Evolutionary conservation across 1,284 basidiomycete species (phyloP), one percentile per base, ranked within the genome.

Genomic region (Agroathelia rolfsii): DNA sequence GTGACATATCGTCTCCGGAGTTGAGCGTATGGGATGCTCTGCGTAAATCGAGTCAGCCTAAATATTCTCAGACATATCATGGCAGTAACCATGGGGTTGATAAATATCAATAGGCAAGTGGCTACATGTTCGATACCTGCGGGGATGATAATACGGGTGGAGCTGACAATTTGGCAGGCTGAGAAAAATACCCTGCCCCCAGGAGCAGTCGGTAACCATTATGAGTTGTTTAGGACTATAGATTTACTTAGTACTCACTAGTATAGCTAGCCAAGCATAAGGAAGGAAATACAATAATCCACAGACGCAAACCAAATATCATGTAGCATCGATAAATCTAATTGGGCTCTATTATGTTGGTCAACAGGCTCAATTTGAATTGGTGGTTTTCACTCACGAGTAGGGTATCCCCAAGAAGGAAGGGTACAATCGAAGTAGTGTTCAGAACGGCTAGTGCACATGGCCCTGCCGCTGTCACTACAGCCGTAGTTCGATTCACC

Each of bases 241-340:
- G n/a, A n/a, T n/a, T n/a, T n/a, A n/a, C n/a, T n/a, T n/a, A n/a
- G n/a, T n/a, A n/a, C n/a, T n/a, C n/a, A n/a, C n/a, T n/a, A n/a
- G n/a, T n/a, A n/a, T n/a, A n/a, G n/a, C n/a, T n/a, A 51, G 3
- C 38, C 41, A 12, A 50, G 19, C 24, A 49, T 33, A 14, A 51
- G 34, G 20, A 33, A 24, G 46, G 48, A 18, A 48, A 35, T 3
- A 35, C 20, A 12, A 46, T 12, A 11, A 42, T 21, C 24, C 26
- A 36, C 8, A 21, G 24, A 19, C 27, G 36, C 12, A 30, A 37
- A 12, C 24, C 30, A 28, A 41, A 50, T 16, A 50, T 43, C 10
- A 51, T 41, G 33, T 46, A 49, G 31, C 42, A 47, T 4, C 48
- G 48, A 32, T 49, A 49, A 6, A 46, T 27, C 45, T 44, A 20